Percentiles rank a stretch among this genome's conserved stretches.
Conservation (phyloP, 2,329 filamentous ascomycete genomes). For the Alternaria infectoria region DNA sequence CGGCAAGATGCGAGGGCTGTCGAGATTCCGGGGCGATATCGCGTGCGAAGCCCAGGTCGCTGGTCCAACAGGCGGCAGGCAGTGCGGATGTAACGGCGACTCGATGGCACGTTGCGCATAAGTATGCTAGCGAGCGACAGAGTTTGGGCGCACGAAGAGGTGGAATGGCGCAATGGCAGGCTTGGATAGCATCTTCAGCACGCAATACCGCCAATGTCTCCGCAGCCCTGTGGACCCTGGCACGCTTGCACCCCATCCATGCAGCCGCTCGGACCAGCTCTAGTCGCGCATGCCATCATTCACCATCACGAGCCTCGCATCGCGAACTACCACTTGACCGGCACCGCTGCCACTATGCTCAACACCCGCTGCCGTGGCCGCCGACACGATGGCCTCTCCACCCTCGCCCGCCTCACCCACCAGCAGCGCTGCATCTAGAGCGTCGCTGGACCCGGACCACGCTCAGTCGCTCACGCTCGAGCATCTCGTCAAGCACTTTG, state of each 20-base stretch:
- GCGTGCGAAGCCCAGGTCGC: conserved; percentile 29
- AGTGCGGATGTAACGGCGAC: conserved; percentile 1
- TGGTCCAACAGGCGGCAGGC: conserved; percentile 3
- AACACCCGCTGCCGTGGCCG: neutral
- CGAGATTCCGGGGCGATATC: conserved; percentile 23
- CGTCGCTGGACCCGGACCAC: conserved; percentile 28
- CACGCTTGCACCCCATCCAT: neutral
- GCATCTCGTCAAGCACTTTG: conserved; percentile 80
- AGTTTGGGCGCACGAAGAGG: neutral
- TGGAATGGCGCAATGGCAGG: conserved; percentile 18
- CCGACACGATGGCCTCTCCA: conserved; percentile 44
- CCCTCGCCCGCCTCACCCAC: conserved; percentile 50
- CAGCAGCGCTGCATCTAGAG: conserved; percentile 43
- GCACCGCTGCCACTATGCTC: neutral
- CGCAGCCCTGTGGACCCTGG: neutral
- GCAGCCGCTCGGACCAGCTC: neutral
- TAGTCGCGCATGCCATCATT: neutral
- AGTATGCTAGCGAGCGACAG: neutral
- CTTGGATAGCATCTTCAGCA: conserved; percentile 20
- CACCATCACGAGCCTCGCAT: neutral
- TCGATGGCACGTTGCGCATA: conserved; percentile 7
- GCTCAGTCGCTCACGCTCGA: conserved; percentile 64
- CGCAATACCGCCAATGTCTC: conserved; percentile 13
- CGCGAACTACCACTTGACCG: neutral
- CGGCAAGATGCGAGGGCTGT: conserved; percentile 21